Evolutionary conservation across 805 yeast genomes (phyloP).

Genomic region (Monosporozyma siamensis): DNA sequence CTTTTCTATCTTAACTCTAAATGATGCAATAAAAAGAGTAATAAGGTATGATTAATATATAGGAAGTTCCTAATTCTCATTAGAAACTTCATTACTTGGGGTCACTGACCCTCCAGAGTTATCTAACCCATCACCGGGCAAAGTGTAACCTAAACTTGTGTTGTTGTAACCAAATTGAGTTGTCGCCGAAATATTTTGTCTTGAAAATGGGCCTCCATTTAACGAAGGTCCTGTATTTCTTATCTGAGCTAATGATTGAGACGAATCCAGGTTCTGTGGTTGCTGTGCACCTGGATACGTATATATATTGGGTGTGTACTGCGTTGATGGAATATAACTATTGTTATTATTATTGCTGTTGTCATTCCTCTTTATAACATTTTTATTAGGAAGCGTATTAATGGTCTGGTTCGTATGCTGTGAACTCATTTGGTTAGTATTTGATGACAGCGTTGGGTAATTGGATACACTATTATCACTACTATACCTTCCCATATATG

Average conservation of each 20-base stretch:
- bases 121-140: too few species aligned
- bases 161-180: too few species aligned
- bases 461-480: background rate
- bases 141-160: too few species aligned
- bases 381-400: background rate
- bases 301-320: background rate
- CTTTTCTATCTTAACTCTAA: too few species aligned
- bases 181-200: too few species aligned
- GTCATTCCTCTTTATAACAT: too few species aligned
- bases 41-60: too few species aligned
- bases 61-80: too few species aligned
- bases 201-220: too few species aligned
- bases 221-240: background rate
- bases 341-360: background rate
- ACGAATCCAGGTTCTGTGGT: conserved; percentile 4
- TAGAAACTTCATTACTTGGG: too few species aligned
- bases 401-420: background rate
- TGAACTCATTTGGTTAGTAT: background rate
- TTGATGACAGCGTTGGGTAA: background rate
- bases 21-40: too few species aligned
- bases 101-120: too few species aligned
- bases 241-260: conserved; percentile 5
- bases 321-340: background rate
- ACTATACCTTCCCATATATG: background rate
- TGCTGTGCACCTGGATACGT: conserved; percentile 6